Evolutionary conservation across 345 rosid genomes (phyloP), one percentile per base, ranked within the genome.

Genomic region (Cardamine occulta): DNA sequence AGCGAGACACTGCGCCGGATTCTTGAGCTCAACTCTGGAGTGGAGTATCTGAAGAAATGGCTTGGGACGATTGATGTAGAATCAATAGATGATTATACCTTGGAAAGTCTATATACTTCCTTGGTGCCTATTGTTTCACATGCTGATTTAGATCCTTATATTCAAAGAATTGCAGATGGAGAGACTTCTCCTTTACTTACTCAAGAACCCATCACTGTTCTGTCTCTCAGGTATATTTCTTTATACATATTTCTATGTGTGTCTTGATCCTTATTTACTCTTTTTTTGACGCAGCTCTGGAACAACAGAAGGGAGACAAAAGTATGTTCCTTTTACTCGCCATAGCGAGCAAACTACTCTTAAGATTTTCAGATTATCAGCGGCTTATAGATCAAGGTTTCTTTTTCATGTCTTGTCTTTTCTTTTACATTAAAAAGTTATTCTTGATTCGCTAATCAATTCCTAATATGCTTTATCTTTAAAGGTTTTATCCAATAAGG

Each of bases 281-380:
- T 68, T 40, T 13, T 26, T 26, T 49, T 49, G 17, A 39, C 42
- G 18, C 67, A 94, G 98, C 82, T 94, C 98, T 40, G 98, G 98
- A 42, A 94, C 98, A 52, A 91, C 98, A 14, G 97, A 91, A 49
- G 97, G 97, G 28, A 85, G 93, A 72, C 97, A 88, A 68, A 94
- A 94, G 76, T 83, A 81, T 59, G 86, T 91, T 17, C 98, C 98
- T 7, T 94, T 94, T 74, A 90, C 96, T 21, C 55, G 74, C 51
- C 93, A 94, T 55, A 91, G 91, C 71, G 80, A 97, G 7, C 83
- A 80, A 47, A 91, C 95, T 6, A 91, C 97, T 69, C 87, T 91
- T 61, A 86, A 91, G 82, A 87, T 87, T 70, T 88, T 86, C 68
- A 86, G 85, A 74, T 78, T 94, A 66, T 89, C 98, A 44, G 97